Percentiles rank a stretch among this genome's conserved stretches.
These are phyloP conservation scores for Cryphonectria carpinicola DNA, from an alignment of 2,329 filamentous ascomycete genomes.

Conservation along the genomic window DNA sequence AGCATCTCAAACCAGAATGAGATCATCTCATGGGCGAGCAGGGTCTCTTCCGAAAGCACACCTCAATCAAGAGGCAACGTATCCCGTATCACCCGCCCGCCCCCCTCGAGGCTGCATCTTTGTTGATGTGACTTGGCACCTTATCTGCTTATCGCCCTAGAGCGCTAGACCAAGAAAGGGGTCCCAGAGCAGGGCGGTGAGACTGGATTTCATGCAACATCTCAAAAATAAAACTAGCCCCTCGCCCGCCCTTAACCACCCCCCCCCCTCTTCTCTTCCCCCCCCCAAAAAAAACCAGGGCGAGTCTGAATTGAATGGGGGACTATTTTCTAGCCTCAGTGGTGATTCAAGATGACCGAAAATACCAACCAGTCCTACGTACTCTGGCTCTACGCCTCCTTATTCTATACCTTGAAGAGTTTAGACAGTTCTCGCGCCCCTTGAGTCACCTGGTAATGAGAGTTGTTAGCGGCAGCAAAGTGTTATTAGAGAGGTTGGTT, in stretches of 20 bases:
- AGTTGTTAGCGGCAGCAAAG: not conserved
- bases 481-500: not conserved
- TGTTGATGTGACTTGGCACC: conserved; percentile 12
- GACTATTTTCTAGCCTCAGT: not conserved
- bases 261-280: too few species aligned
- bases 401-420: not conserved
- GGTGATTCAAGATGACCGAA: not conserved
- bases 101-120: conserved; percentile 12
- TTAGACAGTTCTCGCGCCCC: not conserved
- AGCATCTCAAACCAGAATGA: not conserved
- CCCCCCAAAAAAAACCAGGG: too few species aligned
- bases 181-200: conserved; percentile 36
- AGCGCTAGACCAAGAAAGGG: conserved; percentile 30
- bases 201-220: conserved; percentile 33
- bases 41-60: conserved; percentile 27
- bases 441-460: not conserved
- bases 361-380: not conserved
- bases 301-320: not conserved
- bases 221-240: conserved; percentile 14
- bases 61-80: not conserved
- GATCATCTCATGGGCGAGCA: conserved; percentile 19
- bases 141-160: conserved; percentile 37
- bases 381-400: not conserved
- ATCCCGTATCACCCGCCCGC: not conserved
- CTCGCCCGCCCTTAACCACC: too few species aligned